Percentiles rank a stretch among this genome's conserved stretches.
Evolutionary conservation across 495 filamentous ascomycete species (phyloP).

Genomic region (Hypomontagnella submonticulosa): DNA sequence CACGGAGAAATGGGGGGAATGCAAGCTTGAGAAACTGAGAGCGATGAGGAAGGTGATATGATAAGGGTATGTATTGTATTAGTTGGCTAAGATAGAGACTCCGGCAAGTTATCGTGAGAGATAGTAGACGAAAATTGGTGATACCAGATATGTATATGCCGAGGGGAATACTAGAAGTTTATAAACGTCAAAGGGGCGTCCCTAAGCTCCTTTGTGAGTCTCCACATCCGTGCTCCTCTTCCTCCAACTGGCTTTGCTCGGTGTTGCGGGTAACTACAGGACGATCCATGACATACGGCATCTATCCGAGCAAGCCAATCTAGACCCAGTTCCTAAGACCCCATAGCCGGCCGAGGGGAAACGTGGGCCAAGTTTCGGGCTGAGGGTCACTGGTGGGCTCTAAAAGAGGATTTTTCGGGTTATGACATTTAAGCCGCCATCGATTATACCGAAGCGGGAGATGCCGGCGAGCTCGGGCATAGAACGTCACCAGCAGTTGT

Average conservation of each 20-base stretch:
- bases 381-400: slow-evolving; percentile 1
- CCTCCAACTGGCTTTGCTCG: slow-evolving; percentile 29
- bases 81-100: slow-evolving; percentile 22
- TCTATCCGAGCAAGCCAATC: slow-evolving; percentile 30
- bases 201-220: slow-evolving; percentile 19
- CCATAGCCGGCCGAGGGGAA: slow-evolving; percentile 44
- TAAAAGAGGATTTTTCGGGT: slow-evolving; percentile 49
- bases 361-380: slow-evolving; percentile 24
- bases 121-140: slow-evolving; percentile 20
- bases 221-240: slow-evolving; percentile 17
- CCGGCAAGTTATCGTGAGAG: slow-evolving; percentile 40
- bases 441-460: slow-evolving; percentile 45
- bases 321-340: slow-evolving; percentile 28
- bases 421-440: slow-evolving; percentile 39
- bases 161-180: slow-evolving; percentile 35
- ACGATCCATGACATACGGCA: slow-evolving; percentile 43
- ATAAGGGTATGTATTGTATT: slow-evolving; percentile 19
- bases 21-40: not conserved
- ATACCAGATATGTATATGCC: slow-evolving; percentile 32
- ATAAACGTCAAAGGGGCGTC: slow-evolving; percentile 20
- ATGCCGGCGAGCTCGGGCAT: slow-evolving; percentile 45
- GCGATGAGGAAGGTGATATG: slow-evolving; percentile 18
- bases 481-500: slow-evolving; percentile 25
- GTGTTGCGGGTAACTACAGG: slow-evolving; percentile 40
- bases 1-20: slow-evolving; percentile 21